These are phyloP conservation scores for Chalciporus sp. DNA, from an alignment of 1,284 basidiomycete genomes.

Conservation along the genomic window DNA sequence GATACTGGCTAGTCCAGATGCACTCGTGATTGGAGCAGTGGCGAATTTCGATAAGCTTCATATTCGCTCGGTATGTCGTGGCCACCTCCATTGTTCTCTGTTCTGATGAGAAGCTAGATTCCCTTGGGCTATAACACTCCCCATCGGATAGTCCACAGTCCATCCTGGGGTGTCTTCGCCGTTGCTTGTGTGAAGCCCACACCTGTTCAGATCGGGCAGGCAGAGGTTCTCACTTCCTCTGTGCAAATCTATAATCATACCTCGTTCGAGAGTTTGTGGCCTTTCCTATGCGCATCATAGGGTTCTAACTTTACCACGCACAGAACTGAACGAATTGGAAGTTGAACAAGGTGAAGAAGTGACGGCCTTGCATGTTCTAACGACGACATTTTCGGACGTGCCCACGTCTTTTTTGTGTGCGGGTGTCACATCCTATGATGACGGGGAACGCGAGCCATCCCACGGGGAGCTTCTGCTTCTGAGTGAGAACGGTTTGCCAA, in stretches of 20 bases:
- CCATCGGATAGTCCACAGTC: constrained; percentile 60
- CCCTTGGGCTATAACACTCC: constrained; percentile 71
- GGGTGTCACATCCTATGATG: constrained; percentile 57
- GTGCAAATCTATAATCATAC: constrained; percentile 71
- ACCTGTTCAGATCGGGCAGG: constrained; percentile 58
- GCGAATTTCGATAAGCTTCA: constrained; percentile 80
- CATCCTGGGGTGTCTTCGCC: constrained; percentile 58
- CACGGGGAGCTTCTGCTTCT: constrained; percentile 54
- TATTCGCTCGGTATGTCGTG: constrained; percentile 67
- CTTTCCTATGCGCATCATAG: neutral
- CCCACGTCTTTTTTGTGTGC: constrained; percentile 52
- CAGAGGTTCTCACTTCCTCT: constrained; percentile 50
- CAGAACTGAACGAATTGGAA: constrained; percentile 57
- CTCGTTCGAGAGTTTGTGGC: constrained; percentile 57
- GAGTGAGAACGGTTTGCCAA: constrained; percentile 37
- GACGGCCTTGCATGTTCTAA: constrained; percentile 51
- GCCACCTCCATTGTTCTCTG: neutral
- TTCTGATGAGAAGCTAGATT: constrained; percentile 46
- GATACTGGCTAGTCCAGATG: constrained; percentile 56
- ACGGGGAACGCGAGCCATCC: constrained; percentile 58
- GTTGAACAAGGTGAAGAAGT: constrained; percentile 62
- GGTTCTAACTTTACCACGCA: constrained; percentile 12
- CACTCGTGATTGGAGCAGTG: constrained; percentile 66
- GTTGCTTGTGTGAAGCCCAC: constrained; percentile 58
- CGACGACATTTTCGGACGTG: constrained; percentile 32